Conservation (phyloP, 2,329 filamentous ascomycete species). For the Colletotrichum theobromicola region DNA sequence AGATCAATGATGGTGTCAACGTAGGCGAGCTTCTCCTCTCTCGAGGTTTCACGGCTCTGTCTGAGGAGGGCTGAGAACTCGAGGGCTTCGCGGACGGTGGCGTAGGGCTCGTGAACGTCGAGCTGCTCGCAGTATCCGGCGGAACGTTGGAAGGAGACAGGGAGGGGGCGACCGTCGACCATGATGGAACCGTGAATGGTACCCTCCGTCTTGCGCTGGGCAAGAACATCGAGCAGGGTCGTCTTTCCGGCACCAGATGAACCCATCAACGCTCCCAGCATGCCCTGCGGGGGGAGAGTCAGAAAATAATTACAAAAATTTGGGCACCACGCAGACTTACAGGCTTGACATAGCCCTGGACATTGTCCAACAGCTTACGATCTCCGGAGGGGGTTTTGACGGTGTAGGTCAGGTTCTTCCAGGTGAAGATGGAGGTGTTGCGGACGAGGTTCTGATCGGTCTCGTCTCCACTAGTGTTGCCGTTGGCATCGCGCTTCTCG, state of each 20-base stretch:
- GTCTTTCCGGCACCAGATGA: conserved; percentile 86
- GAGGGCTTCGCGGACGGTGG: conserved; percentile 79
- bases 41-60: conserved; percentile 68
- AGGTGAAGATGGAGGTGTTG: conserved; percentile 75
- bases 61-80: conserved; percentile 77
- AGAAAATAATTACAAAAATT: background rate
- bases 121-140: conserved; percentile 84
- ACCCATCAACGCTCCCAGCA: conserved; percentile 80
- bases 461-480: conserved; percentile 27
- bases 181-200: conserved; percentile 77
- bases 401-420: conserved; percentile 74
- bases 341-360: conserved; percentile 84
- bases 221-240: conserved; percentile 82
- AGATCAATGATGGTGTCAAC: conserved; percentile 79
- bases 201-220: conserved; percentile 79
- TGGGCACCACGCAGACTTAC: conserved; percentile 30
- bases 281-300: conserved; percentile 42
- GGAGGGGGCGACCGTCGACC: conserved; percentile 75
- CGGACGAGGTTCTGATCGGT: conserved; percentile 51
- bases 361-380: conserved; percentile 76
- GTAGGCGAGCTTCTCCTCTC: conserved; percentile 74
- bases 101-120: conserved; percentile 75
- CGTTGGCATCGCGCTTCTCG: conserved; percentile 20
- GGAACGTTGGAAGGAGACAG: conserved; percentile 78
- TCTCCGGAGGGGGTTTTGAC: conserved; percentile 66